A percentile compares a stretch with the other conserved stretches of the same genome.
Evolutionary conservation across 2,329 filamentous ascomycete genomes (phyloP).

Genomic region (Lasiodiplodia citricola): DNA sequence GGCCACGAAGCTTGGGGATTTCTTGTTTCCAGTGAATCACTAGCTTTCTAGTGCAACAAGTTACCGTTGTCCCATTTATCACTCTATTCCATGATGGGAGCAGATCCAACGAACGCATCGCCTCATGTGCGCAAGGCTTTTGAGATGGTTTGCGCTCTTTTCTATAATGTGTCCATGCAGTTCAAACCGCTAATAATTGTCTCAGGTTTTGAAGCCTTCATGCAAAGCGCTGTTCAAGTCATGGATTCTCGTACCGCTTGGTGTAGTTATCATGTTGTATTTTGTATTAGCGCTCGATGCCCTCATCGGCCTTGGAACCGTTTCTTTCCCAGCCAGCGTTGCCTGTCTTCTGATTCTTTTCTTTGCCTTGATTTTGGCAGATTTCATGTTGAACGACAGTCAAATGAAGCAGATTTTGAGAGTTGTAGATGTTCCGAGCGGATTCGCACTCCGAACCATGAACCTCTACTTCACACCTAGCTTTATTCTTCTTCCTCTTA

Average conservation of each 20-base stretch:
- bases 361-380: slow-evolving; percentile 54
- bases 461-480: slow-evolving; percentile 65
- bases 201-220: neutral
- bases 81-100: too few species aligned
- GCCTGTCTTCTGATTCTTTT: slow-evolving; percentile 64
- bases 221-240: neutral
- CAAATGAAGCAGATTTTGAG: slow-evolving; percentile 56
- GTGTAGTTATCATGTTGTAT: slow-evolving; percentile 45
- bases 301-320: slow-evolving; percentile 51
- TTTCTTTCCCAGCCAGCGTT: slow-evolving; percentile 66
- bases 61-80: too few species aligned
- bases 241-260: slow-evolving; percentile 60
- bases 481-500: slow-evolving; percentile 64
- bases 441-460: slow-evolving; percentile 64
- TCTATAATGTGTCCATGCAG: too few species aligned
- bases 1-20: too few species aligned
- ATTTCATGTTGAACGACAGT: slow-evolving; percentile 55
- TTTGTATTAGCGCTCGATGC: slow-evolving; percentile 50
- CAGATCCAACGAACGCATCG: too few species aligned
- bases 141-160: too few species aligned
- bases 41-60: too few species aligned
- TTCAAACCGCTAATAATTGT: neutral
- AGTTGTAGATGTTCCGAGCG: slow-evolving; percentile 61
- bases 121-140: too few species aligned
- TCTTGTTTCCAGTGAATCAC: too few species aligned